phyloP scores from a whole-genome alignment of 176 grass and related monocot genomes.

The Eleusine coracana region DNA sequence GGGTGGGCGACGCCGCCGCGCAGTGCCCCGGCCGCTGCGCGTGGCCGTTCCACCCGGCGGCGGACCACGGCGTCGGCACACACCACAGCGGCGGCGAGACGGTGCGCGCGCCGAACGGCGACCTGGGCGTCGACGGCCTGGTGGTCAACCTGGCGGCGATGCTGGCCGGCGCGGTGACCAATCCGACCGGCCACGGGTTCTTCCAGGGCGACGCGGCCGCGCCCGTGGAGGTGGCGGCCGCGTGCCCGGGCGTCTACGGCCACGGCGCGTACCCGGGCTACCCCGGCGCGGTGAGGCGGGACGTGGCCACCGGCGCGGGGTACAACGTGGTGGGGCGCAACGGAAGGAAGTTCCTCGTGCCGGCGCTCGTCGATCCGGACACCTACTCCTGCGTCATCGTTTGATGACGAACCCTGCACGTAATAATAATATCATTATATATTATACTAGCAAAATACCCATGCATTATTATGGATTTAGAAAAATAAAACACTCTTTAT shows the following conservation, averaged over 20 bases:
- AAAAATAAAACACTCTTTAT: no score
- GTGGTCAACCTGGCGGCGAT: constrained; percentile 81
- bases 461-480: no score
- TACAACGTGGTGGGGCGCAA: constrained; percentile 88
- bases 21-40: constrained; percentile 81
- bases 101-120: constrained; percentile 63
- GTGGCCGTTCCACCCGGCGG: constrained; percentile 77
- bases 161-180: constrained; percentile 73
- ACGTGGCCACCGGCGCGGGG: constrained; percentile 57
- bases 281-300: constrained; percentile 55
- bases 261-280: constrained; percentile 67
- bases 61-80: constrained; percentile 34
- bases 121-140: constrained; percentile 73
- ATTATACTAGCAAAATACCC: no score
- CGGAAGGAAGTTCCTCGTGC: constrained; percentile 84
- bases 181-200: constrained; percentile 75
- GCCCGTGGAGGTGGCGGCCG: constrained; percentile 66
- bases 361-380: constrained; percentile 64
- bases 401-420: neutral
- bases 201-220: constrained; percentile 65
- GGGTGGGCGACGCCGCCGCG: constrained; percentile 64
- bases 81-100: constrained; percentile 4
- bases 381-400: constrained; percentile 60
- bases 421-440: no score
- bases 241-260: constrained; percentile 60